These are phyloP conservation scores for Candida khao-thaluensis DNA, from an alignment of 805 yeast species.

Conservation along the genomic window DNA sequence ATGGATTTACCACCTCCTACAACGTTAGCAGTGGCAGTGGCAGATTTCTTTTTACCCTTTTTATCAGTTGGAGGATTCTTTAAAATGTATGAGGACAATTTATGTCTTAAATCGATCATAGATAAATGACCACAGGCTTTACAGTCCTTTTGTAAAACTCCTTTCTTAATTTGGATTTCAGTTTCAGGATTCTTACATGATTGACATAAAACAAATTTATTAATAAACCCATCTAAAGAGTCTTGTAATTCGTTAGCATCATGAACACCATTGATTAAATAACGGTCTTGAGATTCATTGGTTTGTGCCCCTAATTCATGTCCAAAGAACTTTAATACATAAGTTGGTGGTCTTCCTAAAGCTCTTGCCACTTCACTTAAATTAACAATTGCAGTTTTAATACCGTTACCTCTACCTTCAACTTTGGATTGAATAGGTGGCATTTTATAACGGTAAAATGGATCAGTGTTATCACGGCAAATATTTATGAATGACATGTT, in stretches of 20 bases:
- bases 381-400: constrained; percentile 90
- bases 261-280: constrained; percentile 91
- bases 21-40: constrained; percentile 86
- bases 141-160: constrained; percentile 82
- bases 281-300: constrained; percentile 71
- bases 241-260: constrained; percentile 90
- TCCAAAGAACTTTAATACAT: constrained; percentile 92
- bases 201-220: constrained; percentile 89
- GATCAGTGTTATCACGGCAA: constrained; percentile 95
- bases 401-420: constrained; percentile 99
- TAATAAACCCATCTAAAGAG: constrained; percentile 88
- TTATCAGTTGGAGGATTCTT: constrained; percentile 82
- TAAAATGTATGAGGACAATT: constrained; percentile 79
- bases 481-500: constrained; percentile 85
- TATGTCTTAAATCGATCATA: constrained; percentile 79
- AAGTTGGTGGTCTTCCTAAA: constrained; percentile 87
- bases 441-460: constrained; percentile 99
- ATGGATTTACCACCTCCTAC: constrained; percentile 85
- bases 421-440: constrained; percentile 96
- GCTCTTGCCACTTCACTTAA: constrained; percentile 93
- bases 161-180: constrained; percentile 77
- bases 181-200: constrained; percentile 98
- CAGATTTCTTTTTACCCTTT: constrained; percentile 61
- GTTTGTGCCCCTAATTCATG: constrained; percentile 98
- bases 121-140: constrained; percentile 97